Evolutionary conservation across 208 protist species (phyloP), one percentile per base, ranked within the genome.

Genomic region (Jaenimonas drosophilae): DNA sequence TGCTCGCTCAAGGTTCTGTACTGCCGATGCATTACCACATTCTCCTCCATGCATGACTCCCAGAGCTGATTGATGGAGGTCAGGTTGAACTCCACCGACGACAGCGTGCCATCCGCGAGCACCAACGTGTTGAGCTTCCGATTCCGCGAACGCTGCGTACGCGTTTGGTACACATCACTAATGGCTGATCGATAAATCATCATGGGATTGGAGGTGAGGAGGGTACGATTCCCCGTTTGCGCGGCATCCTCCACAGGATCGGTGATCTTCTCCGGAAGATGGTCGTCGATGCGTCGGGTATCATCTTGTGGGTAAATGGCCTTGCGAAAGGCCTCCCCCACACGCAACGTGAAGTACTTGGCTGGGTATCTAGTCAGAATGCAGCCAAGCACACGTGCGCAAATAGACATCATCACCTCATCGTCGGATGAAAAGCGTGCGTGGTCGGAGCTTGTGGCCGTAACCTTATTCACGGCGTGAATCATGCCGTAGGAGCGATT

Each of bases 381-480:
- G 44, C 67, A 73, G n/a, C 81, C 80, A 16, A 94, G 49, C 7
- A 91, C 36, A 4, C 77, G 76, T 12, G 81, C 54, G 3, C 53
- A 54, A 2, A 64, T 60, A 0, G 63, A 71, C 37, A 82, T 50
- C 2, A 89, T 28, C 12, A 63, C 51, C 44, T 94, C 86, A 41
- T 94, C 86, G 20, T 76, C 53, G 4, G 34, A 16, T 26, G 44
- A 70, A 33, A 87, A 87, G 7, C 33, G 38, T 2, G 40, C 47
- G 1, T n/a, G 33, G 9, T 49, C 53, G 3, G 5, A 59, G 4
- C 21, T 7, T 4, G 44, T 49, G 5, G 60, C 40, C 19, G 56
- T 42, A 20, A 64, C 50, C 39, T 94, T 94, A 66, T 94, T 94
- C 25, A 88, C 77, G 0, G 81, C 81, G 54, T 94, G 86, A 17